Conservation (phyloP, 2,329 filamentous ascomycete genomes). For the Ascochyta fabae region DNA sequence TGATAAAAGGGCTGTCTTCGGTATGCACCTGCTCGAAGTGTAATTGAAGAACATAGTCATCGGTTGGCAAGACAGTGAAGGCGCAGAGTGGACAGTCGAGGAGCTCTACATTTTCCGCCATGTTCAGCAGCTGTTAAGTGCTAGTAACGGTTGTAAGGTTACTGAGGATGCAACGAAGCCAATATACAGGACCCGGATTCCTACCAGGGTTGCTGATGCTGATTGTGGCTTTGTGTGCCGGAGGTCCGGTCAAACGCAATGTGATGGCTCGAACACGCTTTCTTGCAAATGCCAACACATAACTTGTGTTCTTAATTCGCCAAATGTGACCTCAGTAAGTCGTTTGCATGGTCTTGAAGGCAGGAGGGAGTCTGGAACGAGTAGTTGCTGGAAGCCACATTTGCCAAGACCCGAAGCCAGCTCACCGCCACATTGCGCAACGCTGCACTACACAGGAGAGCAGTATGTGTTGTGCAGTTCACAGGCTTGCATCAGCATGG, state of each 20-base stretch:
- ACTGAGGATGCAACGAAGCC: not conserved
- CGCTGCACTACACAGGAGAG: not conserved
- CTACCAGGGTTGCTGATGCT: not conserved
- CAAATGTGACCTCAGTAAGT: not conserved
- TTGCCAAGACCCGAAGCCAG: slow-evolving; percentile 8
- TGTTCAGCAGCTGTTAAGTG: not conserved
- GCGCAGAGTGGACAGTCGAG: slow-evolving; percentile 47
- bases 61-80: slow-evolving; percentile 35
- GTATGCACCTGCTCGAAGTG: slow-evolving; percentile 52
- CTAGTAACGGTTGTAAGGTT: not conserved
- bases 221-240: not conserved
- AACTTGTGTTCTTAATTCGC: not conserved
- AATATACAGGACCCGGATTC: not conserved
- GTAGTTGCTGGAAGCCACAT: not conserved
- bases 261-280: not conserved
- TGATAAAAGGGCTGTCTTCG: slow-evolving; percentile 46
- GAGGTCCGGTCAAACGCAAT: not conserved
- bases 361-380: not conserved
- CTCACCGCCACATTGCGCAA: slow-evolving; percentile 12
- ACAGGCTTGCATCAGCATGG: not conserved
- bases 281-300: not conserved
- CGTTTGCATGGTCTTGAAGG: not conserved
- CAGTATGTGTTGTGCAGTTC: not conserved
- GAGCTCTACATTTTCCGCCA: slow-evolving; percentile 28
- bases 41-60: slow-evolving; percentile 46